Evolutionary conservation across 495 filamentous ascomycete species (phyloP), one percentile per base, ranked within the genome.

Genomic region (Viridothelium virens): DNA sequence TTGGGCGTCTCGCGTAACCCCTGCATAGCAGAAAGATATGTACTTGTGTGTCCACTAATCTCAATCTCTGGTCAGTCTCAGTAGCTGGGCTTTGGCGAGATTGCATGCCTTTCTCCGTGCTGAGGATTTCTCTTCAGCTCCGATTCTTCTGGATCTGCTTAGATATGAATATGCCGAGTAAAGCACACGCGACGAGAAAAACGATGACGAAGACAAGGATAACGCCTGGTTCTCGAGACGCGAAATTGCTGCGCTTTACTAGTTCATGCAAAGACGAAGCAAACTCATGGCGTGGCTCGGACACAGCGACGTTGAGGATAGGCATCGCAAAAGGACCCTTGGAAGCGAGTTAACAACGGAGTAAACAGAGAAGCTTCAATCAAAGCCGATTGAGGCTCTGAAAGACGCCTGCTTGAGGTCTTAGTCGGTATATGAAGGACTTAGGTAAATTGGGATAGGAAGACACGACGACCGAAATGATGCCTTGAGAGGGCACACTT

Each of bases 151-250:
- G n/a, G 10, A 33, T 59, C 36, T 11, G 7, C 1, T 36, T 59
- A 9, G 10, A 10, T 7, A 59, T 59, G 7, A 59, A 59, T 0
- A 36, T 9, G 5, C 53, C 53, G 7, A 59, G 25, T 3, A 59
- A 4, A 34, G 53, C 18, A 2, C 53, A 59, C 14, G 25, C 53
- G 10, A 59, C 31, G 5, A 59, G 18, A 31, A 59, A 59, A 14
- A 59, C 53, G 7, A 59, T 59, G 31, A 59, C 53, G 14, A 59
- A 59, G 53, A 59, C 53, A 36, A 59, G 53, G 14, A 59, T 59
- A 2, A 59, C 53, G 2, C 53, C 53, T 10, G 53, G 53, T 14
- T 59, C 53, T 59, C 53, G 33, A 3, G 53, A 59, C 7, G 53
- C 53, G 2, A 59, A 59, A 14, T 59, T 59, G 53, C 53, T 59